phyloP scores from a whole-genome alignment of 345 rosid genomes.

The Linum lewisii region DNA sequence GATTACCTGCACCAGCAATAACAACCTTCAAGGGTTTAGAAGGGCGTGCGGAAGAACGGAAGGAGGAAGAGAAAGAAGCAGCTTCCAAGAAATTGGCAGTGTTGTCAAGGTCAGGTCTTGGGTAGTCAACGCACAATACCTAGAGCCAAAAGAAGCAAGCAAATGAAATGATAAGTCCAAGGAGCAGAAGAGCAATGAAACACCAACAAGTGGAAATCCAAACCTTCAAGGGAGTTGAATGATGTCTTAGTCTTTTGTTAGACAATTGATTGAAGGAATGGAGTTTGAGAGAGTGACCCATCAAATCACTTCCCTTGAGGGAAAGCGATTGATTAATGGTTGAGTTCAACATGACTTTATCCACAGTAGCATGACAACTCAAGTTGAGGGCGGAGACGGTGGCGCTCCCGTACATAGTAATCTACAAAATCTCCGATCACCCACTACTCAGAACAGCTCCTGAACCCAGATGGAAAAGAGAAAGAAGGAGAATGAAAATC shows the following conservation, averaged over 20 bases:
- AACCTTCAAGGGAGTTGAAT: constrained; percentile 45
- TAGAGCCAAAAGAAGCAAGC: constrained; percentile 10
- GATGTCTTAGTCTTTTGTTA: constrained; percentile 28
- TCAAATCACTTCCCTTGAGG: constrained; percentile 33
- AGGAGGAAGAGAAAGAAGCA: constrained; percentile 64
- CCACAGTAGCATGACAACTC: constrained; percentile 21
- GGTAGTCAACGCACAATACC: constrained; percentile 80
- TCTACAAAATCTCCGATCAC: neutral
- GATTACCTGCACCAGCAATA: constrained; percentile 94
- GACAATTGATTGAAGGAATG: constrained; percentile 16
- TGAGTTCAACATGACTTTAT: too few species aligned
- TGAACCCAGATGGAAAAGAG: neutral
- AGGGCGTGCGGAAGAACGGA: constrained; percentile 57
- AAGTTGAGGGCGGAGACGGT: constrained; percentile 37
- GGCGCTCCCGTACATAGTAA: constrained; percentile 3
- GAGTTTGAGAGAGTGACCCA: constrained; percentile 36
- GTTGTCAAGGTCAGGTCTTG: constrained; percentile 75
- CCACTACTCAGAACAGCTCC: too few species aligned
- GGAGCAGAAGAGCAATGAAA: neutral
- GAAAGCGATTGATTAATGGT: constrained; percentile 11
- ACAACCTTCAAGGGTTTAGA: constrained; percentile 65
- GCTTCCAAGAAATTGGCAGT: constrained; percentile 80
- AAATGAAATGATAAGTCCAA: neutral
- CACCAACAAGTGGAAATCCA: neutral
- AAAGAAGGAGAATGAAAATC: too few species aligned